phyloP scores from a whole-genome alignment of 352 stramenopile species.

The Aphanomyces invadans region DNA sequence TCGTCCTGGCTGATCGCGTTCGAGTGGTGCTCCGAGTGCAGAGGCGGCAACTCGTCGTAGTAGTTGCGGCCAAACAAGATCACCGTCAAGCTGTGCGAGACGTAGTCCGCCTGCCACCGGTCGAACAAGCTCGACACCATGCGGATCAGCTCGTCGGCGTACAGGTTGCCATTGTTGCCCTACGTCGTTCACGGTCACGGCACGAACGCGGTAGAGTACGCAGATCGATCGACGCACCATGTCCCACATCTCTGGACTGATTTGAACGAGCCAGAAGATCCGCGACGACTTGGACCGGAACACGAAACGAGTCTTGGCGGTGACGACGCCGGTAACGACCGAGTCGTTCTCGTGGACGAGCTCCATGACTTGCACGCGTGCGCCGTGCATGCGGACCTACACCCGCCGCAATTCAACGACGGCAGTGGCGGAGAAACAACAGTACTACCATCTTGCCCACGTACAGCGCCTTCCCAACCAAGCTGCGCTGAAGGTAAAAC shows the following conservation, averaged over 20 bases:
- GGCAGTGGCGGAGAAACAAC: too few relatives aligned
- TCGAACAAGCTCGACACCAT: conserved; percentile 73
- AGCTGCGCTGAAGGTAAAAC: conserved; percentile 72
- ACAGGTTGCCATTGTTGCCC: conserved; percentile 80
- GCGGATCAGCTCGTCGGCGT: conserved; percentile 85
- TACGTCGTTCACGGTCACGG: not conserved
- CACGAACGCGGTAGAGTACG: too few relatives aligned
- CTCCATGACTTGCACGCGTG: conserved; percentile 85
- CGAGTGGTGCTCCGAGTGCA: not conserved
- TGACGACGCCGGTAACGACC: conserved; percentile 91
- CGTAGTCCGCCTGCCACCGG: conserved; percentile 87
- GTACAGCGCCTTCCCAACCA: conserved; percentile 61
- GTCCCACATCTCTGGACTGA: conserved; percentile 93
- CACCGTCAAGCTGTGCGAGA: conserved; percentile 89
- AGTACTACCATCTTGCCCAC: conserved; percentile 57
- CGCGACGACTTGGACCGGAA: conserved; percentile 91
- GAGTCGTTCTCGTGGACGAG: conserved; percentile 71
- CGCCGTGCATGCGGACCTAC: conserved; percentile 55
- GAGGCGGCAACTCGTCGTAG: conserved; percentile 36
- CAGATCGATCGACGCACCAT: conserved; percentile 35
- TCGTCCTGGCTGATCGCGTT: conserved; percentile 56
- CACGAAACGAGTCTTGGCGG: conserved; percentile 93
- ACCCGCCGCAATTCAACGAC: not conserved
- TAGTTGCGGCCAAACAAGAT: conserved; percentile 88
- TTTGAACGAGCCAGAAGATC: conserved; percentile 97